Percentiles rank a stretch among this genome's conserved stretches.
Evolutionary conservation across 129 eudicot species (phyloP).

Genomic region (Helianthus tuberosus): DNA sequence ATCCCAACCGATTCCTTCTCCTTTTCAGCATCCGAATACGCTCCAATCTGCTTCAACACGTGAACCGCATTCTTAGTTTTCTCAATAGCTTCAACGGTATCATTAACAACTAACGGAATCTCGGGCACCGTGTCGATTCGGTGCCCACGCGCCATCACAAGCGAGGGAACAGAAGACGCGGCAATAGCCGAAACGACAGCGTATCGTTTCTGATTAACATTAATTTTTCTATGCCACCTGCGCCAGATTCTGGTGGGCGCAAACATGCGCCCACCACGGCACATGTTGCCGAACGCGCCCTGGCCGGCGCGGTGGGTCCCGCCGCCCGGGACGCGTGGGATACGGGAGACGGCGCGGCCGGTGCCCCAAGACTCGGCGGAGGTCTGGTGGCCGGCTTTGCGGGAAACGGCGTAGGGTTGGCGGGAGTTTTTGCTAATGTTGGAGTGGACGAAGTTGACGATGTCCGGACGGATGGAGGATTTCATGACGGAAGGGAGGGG

Average conservation of each 20-base stretch:
- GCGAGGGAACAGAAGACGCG: slow-evolving; percentile 68
- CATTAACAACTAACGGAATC: slow-evolving; percentile 62
- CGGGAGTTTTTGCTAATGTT: slow-evolving; percentile 67
- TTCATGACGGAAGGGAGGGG: slow-evolving; percentile 70
- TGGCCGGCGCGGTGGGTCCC: slow-evolving; percentile 88
- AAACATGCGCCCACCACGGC: slow-evolving; percentile 90
- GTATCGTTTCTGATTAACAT: slow-evolving; percentile 62
- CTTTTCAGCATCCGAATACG: slow-evolving; percentile 71
- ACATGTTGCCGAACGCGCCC: slow-evolving; percentile 85
- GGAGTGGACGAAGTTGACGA: slow-evolving; percentile 66
- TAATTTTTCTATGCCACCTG: slow-evolving; percentile 59
- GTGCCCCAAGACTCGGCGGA: slow-evolving; percentile 97
- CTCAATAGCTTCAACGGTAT: slow-evolving; percentile 57
- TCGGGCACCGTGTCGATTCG: slow-evolving; percentile 64
- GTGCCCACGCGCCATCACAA: slow-evolving; percentile 77
- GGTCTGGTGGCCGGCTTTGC: slow-evolving; percentile 74
- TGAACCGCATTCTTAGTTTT: slow-evolving; percentile 63
- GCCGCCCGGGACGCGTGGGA: slow-evolving; percentile 91
- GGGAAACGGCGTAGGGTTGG: slow-evolving; percentile 71
- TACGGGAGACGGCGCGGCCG: slow-evolving; percentile 88
- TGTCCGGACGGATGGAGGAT: slow-evolving; percentile 66
- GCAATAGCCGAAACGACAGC: slow-evolving; percentile 77
- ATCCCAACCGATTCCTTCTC: slow-evolving; percentile 72
- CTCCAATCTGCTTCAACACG: slow-evolving; percentile 63
- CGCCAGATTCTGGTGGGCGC: slow-evolving; percentile 82